Percentiles rank a stretch among this genome's conserved stretches.
Evolutionary conservation across 768 basidiomycete genomes (phyloP).

Genomic region (Trametes sanguinea): DNA sequence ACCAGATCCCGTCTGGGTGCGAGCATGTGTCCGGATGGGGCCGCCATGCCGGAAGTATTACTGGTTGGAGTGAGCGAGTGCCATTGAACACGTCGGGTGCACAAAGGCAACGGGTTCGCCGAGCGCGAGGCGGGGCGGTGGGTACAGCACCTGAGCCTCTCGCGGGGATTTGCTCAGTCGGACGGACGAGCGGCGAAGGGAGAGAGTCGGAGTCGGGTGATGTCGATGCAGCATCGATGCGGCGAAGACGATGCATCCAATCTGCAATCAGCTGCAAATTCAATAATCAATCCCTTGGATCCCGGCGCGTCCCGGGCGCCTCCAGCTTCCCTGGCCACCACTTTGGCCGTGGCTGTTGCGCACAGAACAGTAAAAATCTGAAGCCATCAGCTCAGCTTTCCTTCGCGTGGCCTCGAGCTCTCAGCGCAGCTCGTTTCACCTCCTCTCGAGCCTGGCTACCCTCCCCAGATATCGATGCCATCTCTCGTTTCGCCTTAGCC

Average conservation of each 20-base stretch:
- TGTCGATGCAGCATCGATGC: too few relatives aligned
- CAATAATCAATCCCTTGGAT: neutral
- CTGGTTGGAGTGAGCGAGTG: neutral
- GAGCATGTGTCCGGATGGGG: conserved; percentile 11
- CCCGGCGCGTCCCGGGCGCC: neutral
- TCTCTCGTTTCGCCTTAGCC: neutral
- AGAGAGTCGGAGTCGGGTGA: neutral
- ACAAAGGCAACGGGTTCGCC: neutral
- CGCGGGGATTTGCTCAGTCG: neutral
- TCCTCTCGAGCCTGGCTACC: neutral
- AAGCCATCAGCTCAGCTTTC: neutral
- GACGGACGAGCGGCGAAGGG: neutral
- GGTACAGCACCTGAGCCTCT: neutral
- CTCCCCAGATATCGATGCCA: neutral
- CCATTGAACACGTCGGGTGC: neutral
- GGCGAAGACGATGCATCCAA: too few relatives aligned
- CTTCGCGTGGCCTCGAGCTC: neutral
- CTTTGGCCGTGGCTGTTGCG: neutral
- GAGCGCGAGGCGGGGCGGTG: neutral
- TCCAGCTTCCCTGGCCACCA: neutral
- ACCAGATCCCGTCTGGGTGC: conserved; percentile 14
- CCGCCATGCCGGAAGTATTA: neutral
- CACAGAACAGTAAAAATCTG: neutral
- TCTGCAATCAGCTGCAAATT: too few relatives aligned
- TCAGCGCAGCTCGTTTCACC: neutral